These are phyloP conservation scores for Colletotrichum eremochloae DNA, from an alignment of 2,329 filamentous ascomycete species.

Conservation along the genomic window DNA sequence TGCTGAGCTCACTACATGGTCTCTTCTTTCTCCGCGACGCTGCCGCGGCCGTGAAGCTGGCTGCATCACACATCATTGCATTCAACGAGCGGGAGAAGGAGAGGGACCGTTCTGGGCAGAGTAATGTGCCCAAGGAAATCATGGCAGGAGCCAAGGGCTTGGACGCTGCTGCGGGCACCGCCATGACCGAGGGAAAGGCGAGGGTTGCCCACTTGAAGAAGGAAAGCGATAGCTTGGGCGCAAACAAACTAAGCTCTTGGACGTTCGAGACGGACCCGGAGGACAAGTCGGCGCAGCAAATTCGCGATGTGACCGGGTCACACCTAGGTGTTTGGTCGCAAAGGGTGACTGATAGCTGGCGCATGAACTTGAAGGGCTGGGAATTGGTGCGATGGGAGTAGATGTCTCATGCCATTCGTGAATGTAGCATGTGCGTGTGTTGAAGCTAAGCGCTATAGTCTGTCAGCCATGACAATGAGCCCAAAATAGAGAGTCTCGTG, in stretches of 20 bases:
- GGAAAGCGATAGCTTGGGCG: conserved; percentile 48
- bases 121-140: conserved; percentile 54
- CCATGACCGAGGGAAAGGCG: conserved; percentile 51
- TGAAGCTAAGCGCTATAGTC: neutral
- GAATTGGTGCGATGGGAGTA: conserved; percentile 46
- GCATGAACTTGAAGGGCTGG: conserved; percentile 46
- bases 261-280: conserved; percentile 42
- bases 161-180: conserved; percentile 48
- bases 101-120: conserved; percentile 55
- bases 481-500: conserved; percentile 23
- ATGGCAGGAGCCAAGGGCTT: conserved; percentile 52
- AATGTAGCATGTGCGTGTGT: neutral
- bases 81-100: conserved; percentile 57
- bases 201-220: conserved; percentile 49
- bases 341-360: conserved; percentile 45
- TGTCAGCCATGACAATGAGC: conserved; percentile 11
- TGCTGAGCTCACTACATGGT: conserved; percentile 53
- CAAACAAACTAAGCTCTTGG: conserved; percentile 46
- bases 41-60: conserved; percentile 50
- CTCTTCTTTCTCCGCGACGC: conserved; percentile 56
- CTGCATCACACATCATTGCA: conserved; percentile 51
- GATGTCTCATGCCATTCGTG: conserved; percentile 4
- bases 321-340: conserved; percentile 41
- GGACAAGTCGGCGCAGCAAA: conserved; percentile 28
- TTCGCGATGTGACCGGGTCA: conserved; percentile 27